Base-by-base conservation (phyloP, 139 green algal species). In the Spirogloea muscicola region DNA sequence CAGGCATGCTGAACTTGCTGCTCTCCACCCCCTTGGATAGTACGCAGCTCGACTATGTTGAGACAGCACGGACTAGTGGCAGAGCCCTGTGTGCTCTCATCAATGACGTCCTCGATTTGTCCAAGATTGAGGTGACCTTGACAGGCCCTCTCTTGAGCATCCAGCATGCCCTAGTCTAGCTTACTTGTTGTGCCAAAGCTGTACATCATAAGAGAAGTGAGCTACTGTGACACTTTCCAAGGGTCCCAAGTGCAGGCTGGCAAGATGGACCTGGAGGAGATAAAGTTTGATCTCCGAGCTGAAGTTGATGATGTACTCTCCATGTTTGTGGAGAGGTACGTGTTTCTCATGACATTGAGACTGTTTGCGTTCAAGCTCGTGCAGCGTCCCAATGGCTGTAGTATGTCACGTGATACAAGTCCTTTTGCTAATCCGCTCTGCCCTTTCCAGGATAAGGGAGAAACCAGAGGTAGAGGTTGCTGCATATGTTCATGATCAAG, bases 271-370 rank as follows among this genome's bases (percentile, higher is more conserved):
- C 18, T 80, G 38, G 72, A 80, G 72, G 27, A n/a, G 13, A 77
- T 38, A 31, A 31, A 34, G 18, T 25, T 80, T n/a, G 72, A 80
- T 37, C 16, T 77, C 27, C 68, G 72, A 5, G 72, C 48, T 21
- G 72, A 80, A 43, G 68, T 79, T 13, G 70, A 79, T 44, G 70
- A 79, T 41, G 70, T 79, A 13, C 59, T 79, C 1, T 75, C 59
- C 61, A 79, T 79, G 61, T 79, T 79, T 61, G 70, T 79, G 60
- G 70, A 79, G 70, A 39, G 61, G 6, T n/a, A n/a, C n/a, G n/a
- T n/a, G n/a, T n/a, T n/a, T n/a, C n/a, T n/a, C n/a, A n/a, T n/a
- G n/a, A n/a, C n/a, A n/a, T n/a, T n/a, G n/a, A n/a, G n/a, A n/a
- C n/a, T n/a, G n/a, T n/a, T n/a, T n/a, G n/a, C n/a, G n/a, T n/a